phyloP scores from a whole-genome alignment of 2,329 filamentous ascomycete genomes.

The Madurella mycetomatis region DNA sequence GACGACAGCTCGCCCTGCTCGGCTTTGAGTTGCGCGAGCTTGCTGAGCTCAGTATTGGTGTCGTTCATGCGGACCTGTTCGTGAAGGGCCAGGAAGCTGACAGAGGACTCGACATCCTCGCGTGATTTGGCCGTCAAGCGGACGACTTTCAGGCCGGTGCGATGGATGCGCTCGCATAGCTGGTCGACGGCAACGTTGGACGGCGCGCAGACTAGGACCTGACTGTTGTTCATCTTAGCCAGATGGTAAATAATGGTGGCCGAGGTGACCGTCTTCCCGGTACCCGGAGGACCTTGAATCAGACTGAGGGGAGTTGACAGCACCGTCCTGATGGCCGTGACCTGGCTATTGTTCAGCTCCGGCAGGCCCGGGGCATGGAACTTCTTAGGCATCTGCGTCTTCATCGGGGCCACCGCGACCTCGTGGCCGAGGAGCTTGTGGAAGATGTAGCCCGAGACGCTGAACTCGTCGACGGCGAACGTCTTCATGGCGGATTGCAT shows the following conservation, averaged over 20 bases:
- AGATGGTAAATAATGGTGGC: slow-evolving; percentile 98
- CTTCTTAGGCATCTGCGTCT: slow-evolving; percentile 91
- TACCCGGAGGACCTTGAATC: slow-evolving; percentile 95
- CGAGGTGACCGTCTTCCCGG: slow-evolving; percentile 97
- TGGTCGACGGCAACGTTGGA: slow-evolving; percentile 99
- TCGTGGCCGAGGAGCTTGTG: slow-evolving; percentile 94
- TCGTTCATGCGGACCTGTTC: slow-evolving; percentile 98
- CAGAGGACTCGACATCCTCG: slow-evolving; percentile 97
- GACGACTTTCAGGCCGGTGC: slow-evolving; percentile 91
- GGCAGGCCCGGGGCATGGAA: slow-evolving; percentile 93
- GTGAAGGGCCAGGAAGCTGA: slow-evolving; percentile 90
- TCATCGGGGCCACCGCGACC: slow-evolving; percentile 90
- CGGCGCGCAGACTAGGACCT: slow-evolving; percentile 92
- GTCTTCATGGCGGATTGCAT: slow-evolving; percentile 99
- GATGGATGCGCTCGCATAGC: slow-evolving; percentile 93
- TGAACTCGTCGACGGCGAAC: slow-evolving; percentile 96
- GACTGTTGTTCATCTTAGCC: slow-evolving; percentile 89
- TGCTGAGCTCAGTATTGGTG: slow-evolving; percentile 87
- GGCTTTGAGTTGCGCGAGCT: slow-evolving; percentile 87
- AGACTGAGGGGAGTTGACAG: slow-evolving; percentile 89
- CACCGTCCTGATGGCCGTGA: slow-evolving; percentile 93
- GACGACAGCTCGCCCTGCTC: slow-evolving; percentile 89
- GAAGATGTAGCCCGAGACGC: slow-evolving; percentile 97
- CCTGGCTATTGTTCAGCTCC: slow-evolving; percentile 92
- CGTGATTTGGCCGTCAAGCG: slow-evolving; percentile 98